Evolutionary conservation across 257 asterid species (phyloP), one percentile per base, ranked within the genome.

Genomic region (Gentiana dahurica): DNA sequence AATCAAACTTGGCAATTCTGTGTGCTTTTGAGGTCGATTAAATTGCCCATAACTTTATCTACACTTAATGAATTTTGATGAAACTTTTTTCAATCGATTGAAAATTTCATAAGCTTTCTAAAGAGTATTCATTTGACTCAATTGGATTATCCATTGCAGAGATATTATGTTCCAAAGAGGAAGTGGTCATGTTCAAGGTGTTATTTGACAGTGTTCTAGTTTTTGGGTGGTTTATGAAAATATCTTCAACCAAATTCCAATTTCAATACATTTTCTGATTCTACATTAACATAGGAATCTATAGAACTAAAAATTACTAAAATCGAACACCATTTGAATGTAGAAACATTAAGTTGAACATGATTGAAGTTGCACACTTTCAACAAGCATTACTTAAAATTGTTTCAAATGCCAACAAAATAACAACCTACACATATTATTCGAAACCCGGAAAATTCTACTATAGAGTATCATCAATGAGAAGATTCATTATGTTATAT

Each of bases 1-100:
- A 24, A 24, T 24, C 24, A 24, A 24, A 24, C 24, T 63, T 13
- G 46, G 49, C 56, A 33, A 46, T 46, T 32, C 34, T 34, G 58
- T 89, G 97, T 89, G 95, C 75, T 89, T 89, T 71, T 81, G 4
- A 67, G 72, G 71, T 71, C 36, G 65, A 77, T 80, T 81, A 33
- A 63, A 61, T 3, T 45, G 51, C 12, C 5, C 13, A 80, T 74
- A 81, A 76, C 72, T 80, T 48, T 64, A 64, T 65, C 45, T 73
- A 41, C 3, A 55, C 35, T 66, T 12, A 0, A 53, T 65, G 51
- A 64, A 81, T 66, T 77, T 56, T 2, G 8, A 48, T 68, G 81
- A 69, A 35, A 4, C 32, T 36, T 60, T 52, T 43, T 71, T 34
- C 11, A 6, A 1, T 5, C 46, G 61, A 71, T 74, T 75, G 79